Conservation (phyloP, 78 protist genomes). For the Bigelowiella natans region DNA sequence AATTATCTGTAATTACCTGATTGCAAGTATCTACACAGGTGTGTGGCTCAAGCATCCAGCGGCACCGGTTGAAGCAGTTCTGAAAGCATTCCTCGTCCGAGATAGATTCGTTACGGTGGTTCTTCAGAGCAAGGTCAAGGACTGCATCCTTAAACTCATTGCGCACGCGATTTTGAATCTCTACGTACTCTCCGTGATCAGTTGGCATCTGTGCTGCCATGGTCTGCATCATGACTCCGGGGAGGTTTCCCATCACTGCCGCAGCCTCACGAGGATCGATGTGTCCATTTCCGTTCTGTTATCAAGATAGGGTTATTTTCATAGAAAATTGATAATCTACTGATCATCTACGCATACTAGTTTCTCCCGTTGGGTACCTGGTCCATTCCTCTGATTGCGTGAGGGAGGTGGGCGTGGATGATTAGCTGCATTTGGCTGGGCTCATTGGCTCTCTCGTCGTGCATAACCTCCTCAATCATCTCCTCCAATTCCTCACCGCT, state of each 20-base stretch:
- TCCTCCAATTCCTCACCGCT: neutral
- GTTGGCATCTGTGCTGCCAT: neutral
- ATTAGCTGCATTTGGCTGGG: neutral
- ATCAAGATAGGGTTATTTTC: too few species aligned
- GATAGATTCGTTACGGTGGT: neutral
- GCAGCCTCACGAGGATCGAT: neutral
- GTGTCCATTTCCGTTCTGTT: neutral
- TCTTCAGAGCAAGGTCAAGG: neutral
- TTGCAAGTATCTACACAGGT: neutral
- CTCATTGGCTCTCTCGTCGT: neutral
- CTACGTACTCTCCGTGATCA: neutral
- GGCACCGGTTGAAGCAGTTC: neutral
- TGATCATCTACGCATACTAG: too few species aligned
- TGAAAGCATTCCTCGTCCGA: neutral
- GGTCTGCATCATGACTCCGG: neutral
- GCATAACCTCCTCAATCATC: neutral
- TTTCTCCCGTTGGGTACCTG: too few species aligned
- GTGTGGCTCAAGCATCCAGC: neutral
- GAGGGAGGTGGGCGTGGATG: neutral
- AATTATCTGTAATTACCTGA: too few species aligned
- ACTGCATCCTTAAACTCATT: neutral
- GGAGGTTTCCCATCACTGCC: neutral
- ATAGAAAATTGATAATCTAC: too few species aligned
- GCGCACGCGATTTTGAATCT: neutral
- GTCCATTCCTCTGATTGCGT: too few species aligned